Percentiles rank a stretch among this genome's conserved stretches.
phyloP scores from a whole-genome alignment of 257 asterid genomes.

The Coffea canephora region DNA sequence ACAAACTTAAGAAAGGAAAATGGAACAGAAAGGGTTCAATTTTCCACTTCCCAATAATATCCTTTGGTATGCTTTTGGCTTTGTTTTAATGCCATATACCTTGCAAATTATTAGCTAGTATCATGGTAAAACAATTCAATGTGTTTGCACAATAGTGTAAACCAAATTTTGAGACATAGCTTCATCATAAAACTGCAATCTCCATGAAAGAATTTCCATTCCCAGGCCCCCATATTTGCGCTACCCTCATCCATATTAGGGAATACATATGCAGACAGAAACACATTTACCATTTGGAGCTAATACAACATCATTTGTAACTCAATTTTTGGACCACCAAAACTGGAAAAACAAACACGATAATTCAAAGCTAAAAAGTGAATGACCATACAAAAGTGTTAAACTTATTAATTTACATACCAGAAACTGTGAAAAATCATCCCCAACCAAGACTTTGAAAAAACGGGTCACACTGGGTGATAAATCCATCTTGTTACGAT shows the following conservation, averaged over 20 bases:
- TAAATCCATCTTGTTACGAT: slow-evolving; percentile 10
- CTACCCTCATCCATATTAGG: not conserved
- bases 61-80: not conserved
- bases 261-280: not conserved
- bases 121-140: not conserved
- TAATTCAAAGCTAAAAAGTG: not conserved
- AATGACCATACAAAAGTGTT: not conserved
- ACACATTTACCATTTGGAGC: not conserved
- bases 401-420: slow-evolving; percentile 9
- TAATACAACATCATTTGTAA: not conserved
- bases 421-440: slow-evolving; percentile 23
- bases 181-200: not conserved
- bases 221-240: not conserved
- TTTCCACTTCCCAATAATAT: not conserved
- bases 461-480: slow-evolving; percentile 20
- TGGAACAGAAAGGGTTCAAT: not conserved
- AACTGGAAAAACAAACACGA: not conserved
- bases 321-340: not conserved
- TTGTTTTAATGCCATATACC: not conserved
- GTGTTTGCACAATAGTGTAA: not conserved
- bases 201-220: not conserved
- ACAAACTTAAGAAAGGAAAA: not conserved
- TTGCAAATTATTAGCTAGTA: not conserved
- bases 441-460: slow-evolving; percentile 33
- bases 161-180: not conserved